A percentile compares a stretch with the other conserved stretches of the same genome.
phyloP scores from a whole-genome alignment of 768 basidiomycete species.

The Naganishia vaughanmartiniae region DNA sequence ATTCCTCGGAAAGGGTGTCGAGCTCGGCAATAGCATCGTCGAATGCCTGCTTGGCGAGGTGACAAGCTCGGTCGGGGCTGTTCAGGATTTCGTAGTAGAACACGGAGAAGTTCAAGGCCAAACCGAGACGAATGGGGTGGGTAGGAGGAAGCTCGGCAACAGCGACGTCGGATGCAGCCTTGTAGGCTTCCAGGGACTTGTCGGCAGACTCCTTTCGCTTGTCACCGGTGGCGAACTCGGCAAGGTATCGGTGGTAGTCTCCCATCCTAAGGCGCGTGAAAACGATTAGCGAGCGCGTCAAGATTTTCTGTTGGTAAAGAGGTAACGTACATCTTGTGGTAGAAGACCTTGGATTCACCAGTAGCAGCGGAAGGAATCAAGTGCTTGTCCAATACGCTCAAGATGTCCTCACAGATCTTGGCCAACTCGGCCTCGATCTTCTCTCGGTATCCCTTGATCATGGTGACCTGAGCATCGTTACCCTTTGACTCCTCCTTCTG shows the following conservation, averaged over 20 bases:
- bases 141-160: constrained; percentile 84
- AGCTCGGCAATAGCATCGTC: constrained; percentile 99
- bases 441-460: constrained; percentile 97
- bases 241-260: constrained; percentile 98
- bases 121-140: constrained; percentile 96
- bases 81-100: constrained; percentile 99
- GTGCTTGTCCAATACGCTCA: constrained; percentile 95
- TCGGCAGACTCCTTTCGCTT: constrained; percentile 95
- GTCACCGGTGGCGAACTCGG: constrained; percentile 96
- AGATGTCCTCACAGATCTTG: constrained; percentile 98
- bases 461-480: constrained; percentile 88
- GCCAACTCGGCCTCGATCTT: constrained; percentile 96
- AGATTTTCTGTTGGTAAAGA: no score
- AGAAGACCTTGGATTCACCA: constrained; percentile 98
- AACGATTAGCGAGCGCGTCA: constrained; percentile 1
- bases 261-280: constrained; percentile 72
- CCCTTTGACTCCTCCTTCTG: constrained; percentile 99
- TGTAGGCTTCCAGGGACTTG: constrained; percentile 87
- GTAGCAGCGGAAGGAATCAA: constrained; percentile 91
- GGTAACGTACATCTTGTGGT: constrained; percentile 87
- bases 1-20: constrained; percentile 96
- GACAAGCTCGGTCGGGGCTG: constrained; percentile 96
- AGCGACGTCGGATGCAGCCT: constrained; percentile 95
- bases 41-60: constrained; percentile 98
- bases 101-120: constrained; percentile 98